A percentile compares a stretch with the other conserved stretches of the same genome.
Conservation (phyloP, 2,329 filamentous ascomycete genomes). For the Pseudogymnoascus sp. region DNA sequence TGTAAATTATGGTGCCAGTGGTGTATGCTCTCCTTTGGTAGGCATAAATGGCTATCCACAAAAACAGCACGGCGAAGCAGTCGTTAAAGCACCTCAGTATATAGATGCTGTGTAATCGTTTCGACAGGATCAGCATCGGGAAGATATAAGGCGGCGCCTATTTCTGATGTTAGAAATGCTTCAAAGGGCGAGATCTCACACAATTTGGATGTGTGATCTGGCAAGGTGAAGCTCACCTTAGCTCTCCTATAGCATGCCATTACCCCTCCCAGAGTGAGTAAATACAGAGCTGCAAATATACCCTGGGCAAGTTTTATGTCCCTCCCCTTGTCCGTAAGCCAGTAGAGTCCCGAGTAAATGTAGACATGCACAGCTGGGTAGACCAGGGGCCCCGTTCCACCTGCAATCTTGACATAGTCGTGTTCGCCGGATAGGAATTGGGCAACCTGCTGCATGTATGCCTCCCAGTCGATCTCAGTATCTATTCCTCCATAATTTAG, state of each 20-base stretch:
- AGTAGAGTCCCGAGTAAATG: conserved; percentile 73
- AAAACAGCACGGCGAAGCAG: conserved; percentile 73
- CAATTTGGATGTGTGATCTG: not conserved
- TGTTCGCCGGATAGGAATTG: conserved; percentile 77
- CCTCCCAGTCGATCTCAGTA: conserved; percentile 95
- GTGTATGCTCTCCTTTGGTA: conserved; percentile 72
- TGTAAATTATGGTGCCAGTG: conserved; percentile 63
- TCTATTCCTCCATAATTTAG: conserved; percentile 42
- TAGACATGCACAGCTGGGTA: conserved; percentile 94
- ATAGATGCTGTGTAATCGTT: conserved; percentile 89
- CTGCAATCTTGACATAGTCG: conserved; percentile 78
- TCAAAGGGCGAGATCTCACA: conserved; percentile 7
- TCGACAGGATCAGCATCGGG: conserved; percentile 77
- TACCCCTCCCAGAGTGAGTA: conserved; percentile 66
- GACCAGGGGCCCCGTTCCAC: conserved; percentile 85
- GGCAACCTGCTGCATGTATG: conserved; percentile 90
- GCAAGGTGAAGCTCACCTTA: conserved; percentile 41
- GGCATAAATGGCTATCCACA: conserved; percentile 73
- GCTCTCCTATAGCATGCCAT: conserved; percentile 74
- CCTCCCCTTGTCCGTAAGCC: conserved; percentile 65
- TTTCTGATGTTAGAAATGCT: not conserved
- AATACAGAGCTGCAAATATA: conserved; percentile 73
- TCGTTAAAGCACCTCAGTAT: conserved; percentile 93
- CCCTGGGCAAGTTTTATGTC: conserved; percentile 76
- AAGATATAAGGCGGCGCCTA: conserved; percentile 81